Evolutionary conservation across 352 stramenopile species (phyloP), one percentile per base, ranked within the genome.

Genomic region (Phytopythium vexans): DNA sequence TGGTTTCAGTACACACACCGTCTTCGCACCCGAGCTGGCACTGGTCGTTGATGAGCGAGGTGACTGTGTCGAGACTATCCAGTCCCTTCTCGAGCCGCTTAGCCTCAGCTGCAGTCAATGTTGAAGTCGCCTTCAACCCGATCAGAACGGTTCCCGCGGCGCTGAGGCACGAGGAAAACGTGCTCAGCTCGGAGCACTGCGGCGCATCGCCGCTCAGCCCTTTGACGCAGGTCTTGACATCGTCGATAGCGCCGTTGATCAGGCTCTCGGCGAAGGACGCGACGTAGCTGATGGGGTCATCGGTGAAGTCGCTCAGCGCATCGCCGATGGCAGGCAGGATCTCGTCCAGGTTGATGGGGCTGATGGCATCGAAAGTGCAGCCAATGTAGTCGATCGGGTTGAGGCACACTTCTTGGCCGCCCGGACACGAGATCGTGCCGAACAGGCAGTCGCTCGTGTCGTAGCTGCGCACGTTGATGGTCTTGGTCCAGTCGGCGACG

Each of bases 311-410:
- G 21, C 35, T 14, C 11, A 47, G 5, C n/a, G 41, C 41, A 11
- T 14, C 34, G 7, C 41, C 21, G 21, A 47, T 8, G 1, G 4
- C 41, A 9, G 41, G 21, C 3, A 35, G 3, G 16, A 47, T 47
- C 41, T 47, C 21, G 21, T 47, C 41, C 41, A 47, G 21, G 16
- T 35, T 47, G 41, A 47, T 47, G 2, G 41, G 41, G 41, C 16
- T 47, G 3, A 47, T 8, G 16, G 9, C 35, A 12, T 47, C 41
- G 21, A 47, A 47, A 27, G 34, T 11, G 15, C 41, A 47, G 3
- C 41, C 41, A 10, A n/a, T 11, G 21, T 16, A 47, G 9, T 47
- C 9, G 41, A 47, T 35, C 9, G 35, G 7, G 8, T 47, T n/a
- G 9, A 47, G 41, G 21, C 41, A 47, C 21, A 47, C 4, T 5